These are phyloP conservation scores for Penicillium sp. DNA, from an alignment of 2,329 filamentous ascomycete genomes.

Conservation along the genomic window DNA sequence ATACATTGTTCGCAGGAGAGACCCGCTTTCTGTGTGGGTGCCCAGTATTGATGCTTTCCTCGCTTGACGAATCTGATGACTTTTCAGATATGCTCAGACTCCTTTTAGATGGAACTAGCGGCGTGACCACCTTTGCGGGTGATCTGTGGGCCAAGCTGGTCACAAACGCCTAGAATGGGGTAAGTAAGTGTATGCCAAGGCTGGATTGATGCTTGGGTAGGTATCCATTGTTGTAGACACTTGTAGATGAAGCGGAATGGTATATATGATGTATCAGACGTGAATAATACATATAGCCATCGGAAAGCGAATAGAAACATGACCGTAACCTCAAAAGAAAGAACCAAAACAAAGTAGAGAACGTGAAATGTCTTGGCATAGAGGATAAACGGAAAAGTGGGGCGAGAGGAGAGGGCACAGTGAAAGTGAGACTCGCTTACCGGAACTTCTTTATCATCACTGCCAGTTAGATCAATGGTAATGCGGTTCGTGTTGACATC, in stretches of 20 bases:
- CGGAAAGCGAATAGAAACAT: too few species aligned
- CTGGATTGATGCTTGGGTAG: neutral
- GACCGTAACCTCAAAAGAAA: too few species aligned
- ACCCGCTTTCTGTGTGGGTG: neutral
- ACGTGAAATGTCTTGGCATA: neutral
- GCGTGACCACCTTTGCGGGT: constrained; percentile 2
- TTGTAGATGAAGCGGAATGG: too few species aligned
- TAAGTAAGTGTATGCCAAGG: neutral
- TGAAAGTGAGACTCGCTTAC: neutral
- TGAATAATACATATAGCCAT: too few species aligned
- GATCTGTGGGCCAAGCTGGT: constrained; percentile 18
- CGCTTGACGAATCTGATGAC: neutral
- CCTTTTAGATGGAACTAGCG: neutral
- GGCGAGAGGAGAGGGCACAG: neutral
- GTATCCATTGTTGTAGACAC: too few species aligned
- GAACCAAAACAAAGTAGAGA: neutral
- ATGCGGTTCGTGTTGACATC: neutral
- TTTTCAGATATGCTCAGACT: neutral
- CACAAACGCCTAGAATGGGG: neutral
- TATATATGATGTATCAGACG: too few species aligned
- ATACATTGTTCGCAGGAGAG: neutral
- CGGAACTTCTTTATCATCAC: neutral
- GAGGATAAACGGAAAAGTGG: neutral
- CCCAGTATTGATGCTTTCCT: neutral
- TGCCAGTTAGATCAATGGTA: constrained; percentile 6